A percentile compares a stretch with the other conserved stretches of the same genome.
These are phyloP conservation scores for Diaporthe amygdali DNA, from an alignment of 2,329 filamentous ascomycete species.

Conservation along the genomic window DNA sequence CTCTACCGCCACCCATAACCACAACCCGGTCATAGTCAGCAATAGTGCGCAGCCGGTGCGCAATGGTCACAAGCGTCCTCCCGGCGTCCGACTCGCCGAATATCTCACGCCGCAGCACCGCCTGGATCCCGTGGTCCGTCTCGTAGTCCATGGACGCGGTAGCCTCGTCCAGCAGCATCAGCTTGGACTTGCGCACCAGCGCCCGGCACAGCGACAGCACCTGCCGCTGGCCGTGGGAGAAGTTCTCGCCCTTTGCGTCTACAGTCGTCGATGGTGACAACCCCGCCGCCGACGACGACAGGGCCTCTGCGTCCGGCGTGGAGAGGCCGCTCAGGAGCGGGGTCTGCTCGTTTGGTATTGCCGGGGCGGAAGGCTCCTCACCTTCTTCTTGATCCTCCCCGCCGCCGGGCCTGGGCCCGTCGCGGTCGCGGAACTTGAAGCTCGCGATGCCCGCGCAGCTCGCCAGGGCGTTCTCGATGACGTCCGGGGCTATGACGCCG, in stretches of 20 bases:
- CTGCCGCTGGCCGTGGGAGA: constrained; percentile 63
- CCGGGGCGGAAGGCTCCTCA: neutral
- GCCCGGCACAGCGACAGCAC: constrained; percentile 63
- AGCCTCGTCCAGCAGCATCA: constrained; percentile 64
- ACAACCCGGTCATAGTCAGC: constrained; percentile 65
- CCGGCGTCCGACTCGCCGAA: constrained; percentile 48
- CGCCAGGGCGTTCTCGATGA: constrained; percentile 63
- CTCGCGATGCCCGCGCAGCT: constrained; percentile 66
- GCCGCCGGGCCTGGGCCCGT: constrained; percentile 40
- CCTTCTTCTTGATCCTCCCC: constrained; percentile 24
- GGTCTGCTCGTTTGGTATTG: constrained; percentile 23
- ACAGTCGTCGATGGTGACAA: constrained; percentile 52
- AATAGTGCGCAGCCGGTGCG: constrained; percentile 62
- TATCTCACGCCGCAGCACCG: constrained; percentile 56
- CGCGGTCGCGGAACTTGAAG: constrained; percentile 45
- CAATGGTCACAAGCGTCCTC: constrained; percentile 62
- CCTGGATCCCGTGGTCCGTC: constrained; percentile 61
- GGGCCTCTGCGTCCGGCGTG: constrained; percentile 18
- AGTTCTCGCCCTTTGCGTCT: constrained; percentile 59
- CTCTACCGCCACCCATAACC: constrained; percentile 59
- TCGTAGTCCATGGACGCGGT: constrained; percentile 65
- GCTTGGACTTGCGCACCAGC: constrained; percentile 57
- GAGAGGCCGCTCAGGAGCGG: constrained; percentile 20
- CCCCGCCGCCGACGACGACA: constrained; percentile 29
- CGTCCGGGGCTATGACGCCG: constrained; percentile 55